Conservation (phyloP, 208 protist species). For the Trypanosomatidae sp. region DNA sequence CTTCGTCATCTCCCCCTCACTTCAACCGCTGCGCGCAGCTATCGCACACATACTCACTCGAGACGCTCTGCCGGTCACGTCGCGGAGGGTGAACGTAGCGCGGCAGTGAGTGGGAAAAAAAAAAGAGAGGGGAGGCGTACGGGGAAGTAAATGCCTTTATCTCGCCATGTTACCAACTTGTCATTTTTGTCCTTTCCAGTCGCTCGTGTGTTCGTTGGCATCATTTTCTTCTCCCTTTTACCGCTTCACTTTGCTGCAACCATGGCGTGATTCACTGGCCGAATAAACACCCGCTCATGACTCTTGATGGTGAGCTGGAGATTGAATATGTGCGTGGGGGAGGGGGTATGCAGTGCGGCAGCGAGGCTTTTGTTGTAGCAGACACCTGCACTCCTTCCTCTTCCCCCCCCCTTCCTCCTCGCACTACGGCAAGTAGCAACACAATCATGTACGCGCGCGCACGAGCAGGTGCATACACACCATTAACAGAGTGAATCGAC, state of each 20-base stretch:
- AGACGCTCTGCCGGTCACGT: background rate
- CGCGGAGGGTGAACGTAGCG: background rate
- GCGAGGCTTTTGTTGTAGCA: background rate
- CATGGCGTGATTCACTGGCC: background rate
- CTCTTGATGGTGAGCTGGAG: background rate
- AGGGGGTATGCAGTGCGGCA: background rate
- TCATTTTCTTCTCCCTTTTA: too few relatives aligned
- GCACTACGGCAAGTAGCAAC: background rate
- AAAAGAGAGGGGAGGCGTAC: background rate
- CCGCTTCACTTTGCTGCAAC: background rate
- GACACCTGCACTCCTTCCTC: background rate
- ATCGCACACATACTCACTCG: background rate
- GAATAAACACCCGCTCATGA: background rate
- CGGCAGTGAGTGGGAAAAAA: background rate
- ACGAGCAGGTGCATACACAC: background rate
- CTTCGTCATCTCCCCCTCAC: background rate
- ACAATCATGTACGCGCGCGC: background rate
- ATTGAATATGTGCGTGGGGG: background rate
- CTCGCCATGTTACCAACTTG: background rate
- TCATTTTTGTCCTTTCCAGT: background rate
- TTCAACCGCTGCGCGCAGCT: background rate
- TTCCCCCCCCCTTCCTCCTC: background rate
- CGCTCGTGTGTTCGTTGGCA: background rate
- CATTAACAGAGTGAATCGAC: background rate
- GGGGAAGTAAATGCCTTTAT: background rate